Conservation (phyloP, 768 basidiomycete genomes). For the Boletus eberwhitei region DNA sequence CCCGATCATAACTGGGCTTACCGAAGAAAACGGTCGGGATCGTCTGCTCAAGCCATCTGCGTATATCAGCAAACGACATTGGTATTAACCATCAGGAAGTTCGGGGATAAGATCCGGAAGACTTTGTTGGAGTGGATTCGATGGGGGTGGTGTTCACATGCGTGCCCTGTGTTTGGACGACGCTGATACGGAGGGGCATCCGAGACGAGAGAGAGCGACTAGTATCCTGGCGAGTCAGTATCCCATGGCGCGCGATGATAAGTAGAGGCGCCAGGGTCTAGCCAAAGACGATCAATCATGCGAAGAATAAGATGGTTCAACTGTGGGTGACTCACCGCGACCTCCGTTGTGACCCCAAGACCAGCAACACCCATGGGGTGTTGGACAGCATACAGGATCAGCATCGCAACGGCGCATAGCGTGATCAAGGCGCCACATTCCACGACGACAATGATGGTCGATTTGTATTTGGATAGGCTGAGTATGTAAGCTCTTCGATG, state of each 20-base stretch:
- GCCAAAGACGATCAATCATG: background rate
- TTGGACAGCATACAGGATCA: slow-evolving; percentile 7
- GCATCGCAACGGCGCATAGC: slow-evolving; percentile 9
- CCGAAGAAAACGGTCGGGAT: no score
- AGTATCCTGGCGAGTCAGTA: slow-evolving; percentile 1
- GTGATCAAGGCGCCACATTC: slow-evolving; percentile 25
- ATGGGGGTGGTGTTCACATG: background rate
- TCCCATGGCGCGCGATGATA: slow-evolving; percentile 17
- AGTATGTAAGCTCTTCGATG: background rate
- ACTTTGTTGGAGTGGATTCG: background rate
- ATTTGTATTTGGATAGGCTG: slow-evolving; percentile 12
- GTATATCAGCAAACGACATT: slow-evolving; percentile 7
- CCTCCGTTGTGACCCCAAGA: slow-evolving; percentile 19
- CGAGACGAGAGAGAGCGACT: background rate
- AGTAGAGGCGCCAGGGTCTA: slow-evolving; percentile 16
- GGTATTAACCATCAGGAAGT: background rate
- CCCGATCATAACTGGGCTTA: background rate
- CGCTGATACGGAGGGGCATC: slow-evolving; percentile 14
- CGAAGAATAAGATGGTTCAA: background rate
- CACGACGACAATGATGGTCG: slow-evolving; percentile 15
- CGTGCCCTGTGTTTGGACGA: slow-evolving; percentile 10
- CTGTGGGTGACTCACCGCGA: slow-evolving; percentile 9
- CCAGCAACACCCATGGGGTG: slow-evolving; percentile 10
- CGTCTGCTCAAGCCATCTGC: background rate
- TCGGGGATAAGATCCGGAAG: background rate